Conservation (phyloP, 2,329 filamentous ascomycete genomes). For the Phoma sp. region DNA sequence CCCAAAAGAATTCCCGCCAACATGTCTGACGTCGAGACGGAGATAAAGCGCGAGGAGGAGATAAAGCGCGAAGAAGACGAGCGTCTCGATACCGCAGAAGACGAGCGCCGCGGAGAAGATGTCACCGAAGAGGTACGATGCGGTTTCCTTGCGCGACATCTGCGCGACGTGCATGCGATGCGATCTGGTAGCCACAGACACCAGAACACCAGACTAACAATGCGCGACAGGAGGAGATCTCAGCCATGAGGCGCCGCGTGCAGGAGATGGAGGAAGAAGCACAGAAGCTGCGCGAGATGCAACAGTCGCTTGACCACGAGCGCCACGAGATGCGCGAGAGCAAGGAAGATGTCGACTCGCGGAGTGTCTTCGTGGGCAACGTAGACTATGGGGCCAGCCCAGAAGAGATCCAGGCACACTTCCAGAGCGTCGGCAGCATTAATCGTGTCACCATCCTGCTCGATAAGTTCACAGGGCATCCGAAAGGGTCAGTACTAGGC, state of each 20-base stretch:
- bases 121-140: conserved; percentile 45
- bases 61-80: conserved; percentile 42
- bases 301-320: conserved; percentile 76
- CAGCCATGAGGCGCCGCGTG: conserved; percentile 60
- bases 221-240: conserved; percentile 49
- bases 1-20: neutral
- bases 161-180: neutral
- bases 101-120: conserved; percentile 34
- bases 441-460: conserved; percentile 97
- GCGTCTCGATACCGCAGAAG: conserved; percentile 43
- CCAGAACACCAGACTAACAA: conserved; percentile 9
- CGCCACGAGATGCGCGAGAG: conserved; percentile 84
- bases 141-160: neutral
- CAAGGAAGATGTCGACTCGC: conserved; percentile 92
- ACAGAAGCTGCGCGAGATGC: conserved; percentile 61
- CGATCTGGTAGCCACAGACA: neutral
- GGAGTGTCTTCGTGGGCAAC: conserved; percentile 98
- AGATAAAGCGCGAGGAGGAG: conserved; percentile 40
- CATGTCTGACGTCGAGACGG: conserved; percentile 42
- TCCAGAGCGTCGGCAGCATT: conserved; percentile 95
- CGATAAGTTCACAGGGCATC: conserved; percentile 98
- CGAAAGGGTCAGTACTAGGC: conserved; percentile 83
- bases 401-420: conserved; percentile 97
- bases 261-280: conserved; percentile 66
- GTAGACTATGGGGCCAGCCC: conserved; percentile 97